A percentile compares a stretch with the other conserved stretches of the same genome.
phyloP scores from a whole-genome alignment of 2,329 filamentous ascomycete genomes.

The Hansfordia pulvinata region DNA sequence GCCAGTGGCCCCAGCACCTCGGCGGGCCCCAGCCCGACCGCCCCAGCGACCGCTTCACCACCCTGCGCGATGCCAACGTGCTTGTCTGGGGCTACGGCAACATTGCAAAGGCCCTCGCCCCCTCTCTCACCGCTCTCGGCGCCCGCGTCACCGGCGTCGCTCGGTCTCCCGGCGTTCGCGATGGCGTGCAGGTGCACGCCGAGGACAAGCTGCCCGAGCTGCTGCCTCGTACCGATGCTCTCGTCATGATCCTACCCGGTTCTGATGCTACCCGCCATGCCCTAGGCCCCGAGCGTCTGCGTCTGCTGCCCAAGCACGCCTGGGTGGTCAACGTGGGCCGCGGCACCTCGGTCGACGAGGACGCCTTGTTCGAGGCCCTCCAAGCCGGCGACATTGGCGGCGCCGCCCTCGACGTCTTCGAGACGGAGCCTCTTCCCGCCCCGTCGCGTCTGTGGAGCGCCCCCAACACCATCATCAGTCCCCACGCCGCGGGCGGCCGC shows the following conservation, averaged over 20 bases:
- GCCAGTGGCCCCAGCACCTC: constrained; percentile 46
- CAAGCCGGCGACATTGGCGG: constrained; percentile 28
- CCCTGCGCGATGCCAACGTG: constrained; percentile 42
- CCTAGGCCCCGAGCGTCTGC: constrained; percentile 38
- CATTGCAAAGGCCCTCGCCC: constrained; percentile 47
- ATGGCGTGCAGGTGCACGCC: constrained; percentile 41
- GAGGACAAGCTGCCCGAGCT: constrained; percentile 39
- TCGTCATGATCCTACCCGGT: constrained; percentile 55
- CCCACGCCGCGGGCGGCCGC: constrained; percentile 44
- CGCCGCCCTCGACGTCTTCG: constrained; percentile 34
- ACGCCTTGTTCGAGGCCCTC: constrained; percentile 30
- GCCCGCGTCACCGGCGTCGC: constrained; percentile 46
- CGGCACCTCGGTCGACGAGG: constrained; percentile 33
- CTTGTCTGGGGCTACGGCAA: constrained; percentile 54
- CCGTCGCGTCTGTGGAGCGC: constrained; percentile 32
- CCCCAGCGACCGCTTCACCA: constrained; percentile 41
- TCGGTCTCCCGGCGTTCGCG: constrained; percentile 37
- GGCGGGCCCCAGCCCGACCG: constrained; percentile 47
- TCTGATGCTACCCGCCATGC: constrained; percentile 40
- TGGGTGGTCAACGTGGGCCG: constrained; percentile 41
- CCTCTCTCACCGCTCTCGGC: constrained; percentile 38
- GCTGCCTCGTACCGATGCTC: constrained; percentile 42
- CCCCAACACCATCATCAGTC: constrained; percentile 38
- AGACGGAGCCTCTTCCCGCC: constrained; percentile 19
- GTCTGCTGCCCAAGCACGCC: constrained; percentile 40